Conservation (phyloP, 148 eudicot species). For the Dysphania ambrosioides region DNA sequence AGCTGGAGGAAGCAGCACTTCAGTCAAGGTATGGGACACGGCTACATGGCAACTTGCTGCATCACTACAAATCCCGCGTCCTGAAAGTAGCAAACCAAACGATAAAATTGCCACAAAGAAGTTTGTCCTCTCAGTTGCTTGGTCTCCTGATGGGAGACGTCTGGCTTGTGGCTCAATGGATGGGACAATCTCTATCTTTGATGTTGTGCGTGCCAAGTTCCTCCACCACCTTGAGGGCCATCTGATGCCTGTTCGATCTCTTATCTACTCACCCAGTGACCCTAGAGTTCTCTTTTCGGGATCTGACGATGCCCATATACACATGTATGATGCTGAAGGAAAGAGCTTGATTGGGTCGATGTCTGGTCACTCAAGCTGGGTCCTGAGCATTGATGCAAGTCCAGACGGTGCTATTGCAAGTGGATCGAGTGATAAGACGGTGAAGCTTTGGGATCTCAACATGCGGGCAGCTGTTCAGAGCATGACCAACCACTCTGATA, state of each 20-base stretch:
- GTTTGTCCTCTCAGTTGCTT: constrained; percentile 90
- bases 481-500: constrained; percentile 70
- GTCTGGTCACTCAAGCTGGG: constrained; percentile 95
- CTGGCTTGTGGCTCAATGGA: constrained; percentile 96
- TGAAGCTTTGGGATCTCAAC: constrained; percentile 83
- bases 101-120: constrained; percentile 72
- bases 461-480: constrained; percentile 87
- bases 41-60: constrained; percentile 72
- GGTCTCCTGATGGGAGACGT: constrained; percentile 75
- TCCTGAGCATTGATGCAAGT: constrained; percentile 74
- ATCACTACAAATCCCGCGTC: constrained; percentile 73
- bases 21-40: constrained; percentile 91
- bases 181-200: constrained; percentile 85
- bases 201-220: constrained; percentile 67
- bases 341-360: constrained; percentile 66
- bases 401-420: constrained; percentile 93
- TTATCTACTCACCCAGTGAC: constrained; percentile 60
- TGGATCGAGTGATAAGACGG: constrained; percentile 87
- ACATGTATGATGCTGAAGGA: constrained; percentile 82
- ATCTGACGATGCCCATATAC: constrained; percentile 78
- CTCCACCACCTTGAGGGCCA: constrained; percentile 92
- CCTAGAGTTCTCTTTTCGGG: constrained; percentile 73
- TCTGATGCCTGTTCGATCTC: constrained; percentile 81
- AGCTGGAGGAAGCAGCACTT: constrained; percentile 94
- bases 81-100: constrained; percentile 59